Evolutionary conservation across 768 basidiomycete genomes (phyloP), one percentile per base, ranked within the genome.

Genomic region (Podaxis sp.): DNA sequence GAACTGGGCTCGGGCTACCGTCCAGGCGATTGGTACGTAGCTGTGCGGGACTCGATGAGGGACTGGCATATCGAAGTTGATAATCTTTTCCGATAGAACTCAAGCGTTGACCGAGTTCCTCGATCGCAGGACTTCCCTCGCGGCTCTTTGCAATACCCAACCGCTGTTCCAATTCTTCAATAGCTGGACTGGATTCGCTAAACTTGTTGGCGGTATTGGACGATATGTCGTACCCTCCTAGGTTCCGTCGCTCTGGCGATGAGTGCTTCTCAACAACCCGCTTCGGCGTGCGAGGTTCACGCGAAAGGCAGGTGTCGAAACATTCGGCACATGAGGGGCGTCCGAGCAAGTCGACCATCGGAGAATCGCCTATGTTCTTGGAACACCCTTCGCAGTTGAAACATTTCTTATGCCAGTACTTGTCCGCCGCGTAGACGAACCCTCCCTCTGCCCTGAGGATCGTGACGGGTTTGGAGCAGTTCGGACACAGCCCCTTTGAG

Each of bases 261-360:
- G 30, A 13, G 46, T 65, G 69, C 64, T 74, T 76, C 49, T 72
- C 71, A 53, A 65, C 70, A 26, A 69, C 70, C 65, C 77, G 80
- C 73, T 79, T 78, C 65, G 80, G 78, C 12, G 84, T 83, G 13
- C 11, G 75, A 71, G 63, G 71, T 28, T 82, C 83, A 33, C 85
- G 78, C 63, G 82, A 85, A 52, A 93, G 78, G 69, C 90, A 92
- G 42, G 71, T 86, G 64, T 92, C 93, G 67, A 95, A 94, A 68
- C 93, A 95, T 46, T 88, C 88, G 6, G 81, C 77, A 67, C 93
- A 95, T 46, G 87, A 90, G 9, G 93, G 93, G 36, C 84, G 82
- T 3, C 93, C 93, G 12, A 92, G 76, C n/a, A 95, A 75, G 72
- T 94, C 93, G 36, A 94, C 88, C 85, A 92, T 87, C 0, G 93